These are phyloP conservation scores for Fusarium sp. DNA, from an alignment of 2,329 filamentous ascomycete species.

Conservation along the genomic window DNA sequence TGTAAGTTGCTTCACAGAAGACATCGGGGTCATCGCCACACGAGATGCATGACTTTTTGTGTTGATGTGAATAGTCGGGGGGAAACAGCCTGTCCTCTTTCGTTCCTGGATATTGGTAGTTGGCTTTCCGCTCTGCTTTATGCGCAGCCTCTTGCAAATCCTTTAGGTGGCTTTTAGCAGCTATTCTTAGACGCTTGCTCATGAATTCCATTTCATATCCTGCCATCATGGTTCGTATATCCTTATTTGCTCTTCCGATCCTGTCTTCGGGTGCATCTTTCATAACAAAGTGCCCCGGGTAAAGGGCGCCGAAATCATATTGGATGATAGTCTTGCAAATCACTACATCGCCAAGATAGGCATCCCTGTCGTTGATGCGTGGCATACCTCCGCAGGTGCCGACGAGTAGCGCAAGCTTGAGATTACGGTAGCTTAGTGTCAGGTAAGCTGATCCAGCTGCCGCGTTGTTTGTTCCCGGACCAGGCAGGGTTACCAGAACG, in stretches of 20 bases:
- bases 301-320: not conserved
- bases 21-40: not conserved
- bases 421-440: constrained; percentile 45
- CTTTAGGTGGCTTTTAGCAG: not conserved
- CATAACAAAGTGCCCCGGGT: not conserved
- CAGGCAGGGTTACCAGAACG: constrained; percentile 40
- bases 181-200: not conserved
- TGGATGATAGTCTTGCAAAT: not conserved
- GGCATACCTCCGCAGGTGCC: constrained; percentile 54
- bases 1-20: not conserved
- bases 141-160: not conserved
- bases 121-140: not conserved
- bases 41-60: not conserved
- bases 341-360: not conserved
- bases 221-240: not conserved
- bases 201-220: not conserved
- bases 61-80: not conserved
- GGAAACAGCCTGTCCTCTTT: not conserved
- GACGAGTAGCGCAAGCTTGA: constrained; percentile 50
- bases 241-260: not conserved
- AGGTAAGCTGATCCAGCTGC: constrained; percentile 42
- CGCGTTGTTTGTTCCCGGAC: constrained; percentile 44
- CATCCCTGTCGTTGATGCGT: not conserved
- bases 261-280: not conserved
- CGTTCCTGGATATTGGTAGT: not conserved